These are phyloP conservation scores for Pilobolus umbonatus DNA, from an alignment of 192 early-diverging fungal genomes.

Conservation along the genomic window DNA sequence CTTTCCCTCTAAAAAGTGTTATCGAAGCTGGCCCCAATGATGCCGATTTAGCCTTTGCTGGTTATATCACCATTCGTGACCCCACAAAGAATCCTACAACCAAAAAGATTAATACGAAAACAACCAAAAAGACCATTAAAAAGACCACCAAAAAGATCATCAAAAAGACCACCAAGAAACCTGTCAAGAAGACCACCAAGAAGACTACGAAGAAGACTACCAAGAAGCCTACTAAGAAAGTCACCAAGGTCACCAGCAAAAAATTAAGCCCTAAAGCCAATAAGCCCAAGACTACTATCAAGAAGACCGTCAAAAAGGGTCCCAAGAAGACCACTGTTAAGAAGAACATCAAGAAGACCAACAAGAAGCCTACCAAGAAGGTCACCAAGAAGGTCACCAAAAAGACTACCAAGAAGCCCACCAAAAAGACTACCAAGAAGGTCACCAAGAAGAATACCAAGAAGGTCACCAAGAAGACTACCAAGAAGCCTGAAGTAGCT, in stretches of 20 bases:
- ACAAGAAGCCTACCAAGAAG: not conserved
- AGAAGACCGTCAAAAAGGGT: slow-evolving; percentile 4
- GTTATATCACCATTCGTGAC: slow-evolving; percentile 12
- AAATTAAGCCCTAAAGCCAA: too few relatives aligned
- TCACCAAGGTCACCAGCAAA: not conserved
- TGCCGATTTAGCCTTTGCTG: slow-evolving; percentile 14
- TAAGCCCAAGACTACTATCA: not conserved
- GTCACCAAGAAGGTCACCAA: not conserved
- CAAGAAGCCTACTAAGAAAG: slow-evolving; percentile 8
- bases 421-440: slow-evolving; percentile 7
- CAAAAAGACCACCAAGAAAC: not conserved
- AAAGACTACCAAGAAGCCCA: not conserved
- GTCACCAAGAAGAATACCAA: too few relatives aligned
- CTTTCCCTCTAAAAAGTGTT: slow-evolving; percentile 5
- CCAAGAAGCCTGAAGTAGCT: too few relatives aligned
- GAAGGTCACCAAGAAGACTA: too few relatives aligned
- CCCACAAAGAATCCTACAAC: too few relatives aligned
- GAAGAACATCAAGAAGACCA: not conserved
- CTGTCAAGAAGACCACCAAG: slow-evolving; percentile 3
- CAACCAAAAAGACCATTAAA: slow-evolving; percentile 9
- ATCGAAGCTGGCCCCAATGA: slow-evolving; percentile 9
- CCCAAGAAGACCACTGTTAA: not conserved
- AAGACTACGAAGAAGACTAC: slow-evolving; percentile 2
- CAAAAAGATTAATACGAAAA: slow-evolving; percentile 2
- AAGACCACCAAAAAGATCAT: too few relatives aligned